These are phyloP conservation scores for Phlyctochytrium planicorne DNA, from an alignment of 192 early-diverging fungal genomes.

Conservation along the genomic window DNA sequence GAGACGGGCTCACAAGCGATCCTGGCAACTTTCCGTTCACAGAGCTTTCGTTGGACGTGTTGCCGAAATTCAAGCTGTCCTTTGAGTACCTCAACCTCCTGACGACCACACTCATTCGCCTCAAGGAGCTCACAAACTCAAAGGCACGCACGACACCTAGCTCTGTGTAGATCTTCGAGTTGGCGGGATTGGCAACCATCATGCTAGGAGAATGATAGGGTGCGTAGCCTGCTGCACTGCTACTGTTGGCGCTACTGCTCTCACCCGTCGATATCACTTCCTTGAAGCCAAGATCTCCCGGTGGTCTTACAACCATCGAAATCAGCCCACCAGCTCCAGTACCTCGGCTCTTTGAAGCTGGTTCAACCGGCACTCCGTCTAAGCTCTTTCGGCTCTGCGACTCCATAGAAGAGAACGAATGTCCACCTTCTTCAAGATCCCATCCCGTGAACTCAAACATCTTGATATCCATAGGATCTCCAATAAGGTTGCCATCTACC, in stretches of 20 bases:
- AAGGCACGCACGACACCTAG: slow-evolving; percentile 65
- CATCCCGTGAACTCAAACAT: slow-evolving; percentile 98
- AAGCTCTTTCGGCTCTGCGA: background rate
- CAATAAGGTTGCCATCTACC: slow-evolving; percentile 83
- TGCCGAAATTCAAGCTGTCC: background rate
- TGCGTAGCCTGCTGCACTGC: background rate
- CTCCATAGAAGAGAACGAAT: background rate
- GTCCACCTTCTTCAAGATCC: slow-evolving; percentile 86
- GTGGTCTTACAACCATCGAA: slow-evolving; percentile 82
- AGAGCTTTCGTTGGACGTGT: background rate
- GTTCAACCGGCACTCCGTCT: background rate
- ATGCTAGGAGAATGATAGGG: background rate
- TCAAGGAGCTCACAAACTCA: slow-evolving; percentile 87
- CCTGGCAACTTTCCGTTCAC: background rate
- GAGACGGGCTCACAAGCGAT: background rate
- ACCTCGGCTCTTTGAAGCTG: background rate
- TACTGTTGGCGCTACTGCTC: too few relatives aligned
- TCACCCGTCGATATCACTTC: too few relatives aligned
- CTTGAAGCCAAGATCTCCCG: slow-evolving; percentile 51
- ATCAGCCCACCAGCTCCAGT: slow-evolving; percentile 47
- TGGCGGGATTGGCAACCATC: background rate
- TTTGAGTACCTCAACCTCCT: slow-evolving; percentile 33
- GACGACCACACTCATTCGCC: slow-evolving; percentile 92
- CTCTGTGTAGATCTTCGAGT: slow-evolving; percentile 36
- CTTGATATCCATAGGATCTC: slow-evolving; percentile 94